Conservation (phyloP, 1,284 basidiomycete species). For the Phylloporus sp. region DNA sequence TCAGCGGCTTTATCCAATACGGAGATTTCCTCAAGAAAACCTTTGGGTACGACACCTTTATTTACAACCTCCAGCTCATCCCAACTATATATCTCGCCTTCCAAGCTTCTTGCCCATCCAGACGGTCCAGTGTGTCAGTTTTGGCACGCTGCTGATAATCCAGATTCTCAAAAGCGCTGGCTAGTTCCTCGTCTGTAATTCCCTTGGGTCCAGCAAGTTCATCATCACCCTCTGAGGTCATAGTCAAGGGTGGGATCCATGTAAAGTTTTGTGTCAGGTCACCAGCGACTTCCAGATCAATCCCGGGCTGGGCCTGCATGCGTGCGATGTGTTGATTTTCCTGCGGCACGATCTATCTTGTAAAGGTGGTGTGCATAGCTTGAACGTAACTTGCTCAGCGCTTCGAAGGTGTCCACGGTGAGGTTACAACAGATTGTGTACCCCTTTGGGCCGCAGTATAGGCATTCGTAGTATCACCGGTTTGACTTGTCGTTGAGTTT, state of each 20-base stretch:
- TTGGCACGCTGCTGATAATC: not conserved
- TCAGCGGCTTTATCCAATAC: not conserved
- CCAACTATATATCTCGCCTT: not conserved
- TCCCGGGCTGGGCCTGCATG: not conserved
- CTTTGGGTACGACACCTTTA: not conserved
- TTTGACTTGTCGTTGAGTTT: not conserved
- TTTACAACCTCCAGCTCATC: not conserved
- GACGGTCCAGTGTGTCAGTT: not conserved
- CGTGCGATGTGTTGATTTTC: conserved; percentile 12
- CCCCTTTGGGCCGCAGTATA: not conserved
- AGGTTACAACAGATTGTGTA: too few species aligned
- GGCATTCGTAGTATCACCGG: not conserved
- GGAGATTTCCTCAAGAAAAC: not conserved
- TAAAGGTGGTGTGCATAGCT: not conserved
- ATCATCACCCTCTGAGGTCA: not conserved
- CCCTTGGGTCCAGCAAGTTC: not conserved
- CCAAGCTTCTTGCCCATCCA: not conserved
- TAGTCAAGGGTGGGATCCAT: not conserved
- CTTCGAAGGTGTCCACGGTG: too few species aligned
- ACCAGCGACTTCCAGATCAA: not conserved
- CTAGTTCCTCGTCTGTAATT: conserved; percentile 1
- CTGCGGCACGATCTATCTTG: not conserved
- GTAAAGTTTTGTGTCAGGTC: not conserved
- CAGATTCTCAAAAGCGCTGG: not conserved
- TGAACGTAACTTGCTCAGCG: not conserved